Percentiles rank a stretch among this genome's conserved stretches.
phyloP scores from a whole-genome alignment of 768 basidiomycete genomes.

The Zangia roseola region DNA sequence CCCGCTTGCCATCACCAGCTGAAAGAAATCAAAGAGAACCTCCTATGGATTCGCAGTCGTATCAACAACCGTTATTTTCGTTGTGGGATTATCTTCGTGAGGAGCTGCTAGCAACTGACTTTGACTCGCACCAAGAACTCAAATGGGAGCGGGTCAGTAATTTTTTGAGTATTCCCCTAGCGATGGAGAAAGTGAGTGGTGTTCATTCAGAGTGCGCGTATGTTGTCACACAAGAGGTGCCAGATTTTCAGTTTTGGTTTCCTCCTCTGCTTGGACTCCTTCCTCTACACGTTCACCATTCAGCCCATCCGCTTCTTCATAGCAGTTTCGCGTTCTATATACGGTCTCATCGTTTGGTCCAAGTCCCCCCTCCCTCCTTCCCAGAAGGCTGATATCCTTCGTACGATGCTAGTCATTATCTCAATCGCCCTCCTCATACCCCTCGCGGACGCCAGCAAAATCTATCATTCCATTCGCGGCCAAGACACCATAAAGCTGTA shows the following conservation, averaged over 20 bases:
- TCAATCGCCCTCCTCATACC: slow-evolving; percentile 76
- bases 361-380: slow-evolving; percentile 70
- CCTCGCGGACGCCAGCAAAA: slow-evolving; percentile 93
- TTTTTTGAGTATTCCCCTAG: slow-evolving; percentile 88
- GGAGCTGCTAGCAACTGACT: slow-evolving; percentile 88
- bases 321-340: slow-evolving; percentile 56
- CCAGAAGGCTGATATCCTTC: slow-evolving; percentile 92
- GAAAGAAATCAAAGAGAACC: slow-evolving; percentile 4
- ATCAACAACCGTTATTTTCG: slow-evolving; percentile 60
- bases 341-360: slow-evolving; percentile 49
- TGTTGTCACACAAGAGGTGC: slow-evolving; percentile 3
- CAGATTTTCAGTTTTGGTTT: slow-evolving; percentile 93
- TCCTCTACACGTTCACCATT: slow-evolving; percentile 97
- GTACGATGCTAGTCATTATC: slow-evolving; percentile 68
- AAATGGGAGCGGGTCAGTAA: slow-evolving; percentile 97
- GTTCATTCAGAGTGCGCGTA: neutral
- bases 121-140: slow-evolving; percentile 89
- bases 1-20: slow-evolving; percentile 24
- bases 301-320: slow-evolving; percentile 84
- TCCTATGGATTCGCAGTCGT: slow-evolving; percentile 17
- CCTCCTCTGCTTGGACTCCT: slow-evolving; percentile 92
- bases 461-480: slow-evolving; percentile 95
- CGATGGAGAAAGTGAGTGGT: slow-evolving; percentile 83
- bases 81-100: slow-evolving; percentile 91
- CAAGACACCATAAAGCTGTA: slow-evolving; percentile 99